Conservation (phyloP, 305 asterid genomes). For the Plantago lanceolata region DNA sequence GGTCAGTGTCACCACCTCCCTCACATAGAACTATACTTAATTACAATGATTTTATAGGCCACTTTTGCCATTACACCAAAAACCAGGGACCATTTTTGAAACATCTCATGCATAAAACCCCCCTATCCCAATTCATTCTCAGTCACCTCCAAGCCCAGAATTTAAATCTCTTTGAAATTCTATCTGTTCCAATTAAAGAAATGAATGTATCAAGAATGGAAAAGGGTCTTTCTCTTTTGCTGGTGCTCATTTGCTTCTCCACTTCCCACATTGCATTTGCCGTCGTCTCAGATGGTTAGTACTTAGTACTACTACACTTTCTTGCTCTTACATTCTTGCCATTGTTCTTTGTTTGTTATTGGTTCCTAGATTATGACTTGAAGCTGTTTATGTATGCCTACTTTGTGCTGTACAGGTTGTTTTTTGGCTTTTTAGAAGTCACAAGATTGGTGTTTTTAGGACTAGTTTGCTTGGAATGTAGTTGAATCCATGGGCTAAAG, state of each 20-base stretch:
- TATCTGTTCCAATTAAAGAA: conserved; percentile 18
- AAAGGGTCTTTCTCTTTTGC: conserved; percentile 27
- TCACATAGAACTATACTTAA: conserved; percentile 14
- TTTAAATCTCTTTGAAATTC: not conserved
- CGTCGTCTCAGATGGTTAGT: conserved; percentile 65
- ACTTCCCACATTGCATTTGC: conserved; percentile 41
- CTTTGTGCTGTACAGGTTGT: too few relatives aligned
- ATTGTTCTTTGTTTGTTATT: not conserved
- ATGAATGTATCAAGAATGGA: conserved; percentile 33
- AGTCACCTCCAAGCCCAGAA: conserved; percentile 10
- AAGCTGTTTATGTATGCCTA: too few relatives aligned
- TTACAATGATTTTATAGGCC: conserved; percentile 22
- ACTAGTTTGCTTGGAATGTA: too few relatives aligned
- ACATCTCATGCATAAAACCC: conserved; percentile 57
- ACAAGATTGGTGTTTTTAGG: too few relatives aligned
- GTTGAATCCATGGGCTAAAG: too few relatives aligned
- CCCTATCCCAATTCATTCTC: conserved; percentile 28
- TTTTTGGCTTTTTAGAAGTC: too few relatives aligned
- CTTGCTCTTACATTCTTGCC: not conserved
- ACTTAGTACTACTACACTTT: not conserved
- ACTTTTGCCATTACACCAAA: conserved; percentile 34
- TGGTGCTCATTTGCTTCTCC: conserved; percentile 47
- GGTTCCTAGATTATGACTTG: not conserved
- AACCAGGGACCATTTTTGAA: conserved; percentile 31
- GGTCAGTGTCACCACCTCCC: conserved; percentile 2